Conservation (phyloP, 176 grass and related monocot species). For the Elaeis guineensis region DNA sequence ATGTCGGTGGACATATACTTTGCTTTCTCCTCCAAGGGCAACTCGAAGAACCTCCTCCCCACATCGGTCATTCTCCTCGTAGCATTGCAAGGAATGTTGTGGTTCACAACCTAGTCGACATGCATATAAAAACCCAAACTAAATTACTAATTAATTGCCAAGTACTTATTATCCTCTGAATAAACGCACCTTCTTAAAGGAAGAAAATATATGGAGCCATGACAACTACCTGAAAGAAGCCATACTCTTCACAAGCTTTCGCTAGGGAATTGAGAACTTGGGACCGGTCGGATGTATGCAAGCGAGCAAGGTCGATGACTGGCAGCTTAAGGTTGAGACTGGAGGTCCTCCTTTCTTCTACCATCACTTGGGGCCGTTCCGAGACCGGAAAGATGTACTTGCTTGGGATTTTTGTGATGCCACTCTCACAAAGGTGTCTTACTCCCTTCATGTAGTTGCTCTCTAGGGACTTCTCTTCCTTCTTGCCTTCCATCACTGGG, state of each 20-base stretch:
- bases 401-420: constrained; percentile 38
- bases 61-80: constrained; percentile 35
- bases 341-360: no score
- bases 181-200: no score
- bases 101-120: constrained; percentile 89
- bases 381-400: constrained; percentile 47
- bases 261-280: constrained; percentile 37
- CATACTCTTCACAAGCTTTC: constrained; percentile 51
- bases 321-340: constrained; percentile 29
- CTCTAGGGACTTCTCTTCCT: neutral
- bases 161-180: no score
- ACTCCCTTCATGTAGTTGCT: constrained; percentile 38
- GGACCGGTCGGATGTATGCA: constrained; percentile 38
- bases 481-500: neutral
- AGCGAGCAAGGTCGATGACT: constrained; percentile 45
- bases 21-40: constrained; percentile 39
- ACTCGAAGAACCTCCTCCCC: constrained; percentile 63
- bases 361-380: constrained; percentile 36
- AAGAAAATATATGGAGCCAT: no score
- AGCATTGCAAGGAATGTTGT: constrained; percentile 17
- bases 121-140: no score
- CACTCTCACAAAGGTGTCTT: constrained; percentile 46
- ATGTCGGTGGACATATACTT: constrained; percentile 70
- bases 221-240: constrained; percentile 65
- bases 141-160: no score